Base-by-base conservation (phyloP, 139 green algal species). In the Monoraphidium neglectum region DNA sequence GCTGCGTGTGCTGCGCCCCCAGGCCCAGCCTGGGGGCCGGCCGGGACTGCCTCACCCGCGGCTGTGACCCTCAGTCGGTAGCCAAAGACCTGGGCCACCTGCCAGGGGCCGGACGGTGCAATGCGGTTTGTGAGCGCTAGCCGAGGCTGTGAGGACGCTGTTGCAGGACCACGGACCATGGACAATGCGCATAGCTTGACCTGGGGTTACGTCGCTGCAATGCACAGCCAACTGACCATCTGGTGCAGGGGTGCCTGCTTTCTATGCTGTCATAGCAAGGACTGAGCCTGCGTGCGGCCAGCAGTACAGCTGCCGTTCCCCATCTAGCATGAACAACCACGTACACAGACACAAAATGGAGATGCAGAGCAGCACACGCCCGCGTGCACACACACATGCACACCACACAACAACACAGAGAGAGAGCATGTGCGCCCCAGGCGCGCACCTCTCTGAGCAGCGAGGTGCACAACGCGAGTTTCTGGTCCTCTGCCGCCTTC, bases 11-110 rank as follows among this genome's bases (percentile, higher is more conserved):
- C 43, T 8, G 43, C 43, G 43, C 8, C 43, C 8, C 43, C 43
- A 12, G 43, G n/a, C n/a, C n/a, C n/a, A n/a, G n/a, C n/a, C n/a
- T n/a, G n/a, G n/a, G n/a, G n/a, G n/a, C n/a, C n/a, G n/a, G n/a
- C n/a, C n/a, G n/a, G n/a, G n/a, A n/a, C n/a, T n/a, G n/a, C n/a
- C 16, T 77, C 18, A 3, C 32, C 73, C 28, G 71, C 72, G 32
- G 65, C 32, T 38, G 36, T 15, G 0, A 79, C 33, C 26, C 46
- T 16, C 28, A 79, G 63, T 26, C 30, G 37, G 35, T 68, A 79
- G 30, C 73, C 73, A 79, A 79, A 79, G 2, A 79, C 73, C 46
- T 79, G 62, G 1, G 73, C 73, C 24, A 79, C 73, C 73, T 79
- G 72, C 21, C 12, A 16, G 21, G 54, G 12, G 54, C 54, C 21